phyloP scores from a whole-genome alignment of 768 basidiomycete genomes.

The Udeniomyces megalosporus region DNA sequence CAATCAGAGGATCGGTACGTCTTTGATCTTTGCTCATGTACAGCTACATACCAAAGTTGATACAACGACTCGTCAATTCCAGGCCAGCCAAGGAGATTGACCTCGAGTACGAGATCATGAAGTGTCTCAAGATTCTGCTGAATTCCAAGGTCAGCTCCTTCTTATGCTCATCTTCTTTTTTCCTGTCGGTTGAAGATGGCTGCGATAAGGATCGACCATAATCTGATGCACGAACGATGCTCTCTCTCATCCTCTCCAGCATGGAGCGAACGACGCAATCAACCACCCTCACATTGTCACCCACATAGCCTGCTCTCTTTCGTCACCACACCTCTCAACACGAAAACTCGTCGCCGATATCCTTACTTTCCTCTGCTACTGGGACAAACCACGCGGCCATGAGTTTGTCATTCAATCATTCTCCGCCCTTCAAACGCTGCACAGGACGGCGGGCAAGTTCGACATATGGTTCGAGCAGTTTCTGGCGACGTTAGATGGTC shows the following conservation, averaged over 20 bases:
- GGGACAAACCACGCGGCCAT: conserved; percentile 44
- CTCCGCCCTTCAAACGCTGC: conserved; percentile 30
- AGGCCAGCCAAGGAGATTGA: conserved; percentile 49
- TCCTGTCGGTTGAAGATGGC: too few relatives aligned
- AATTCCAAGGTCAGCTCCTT: conserved; percentile 35
- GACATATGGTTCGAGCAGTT: conserved; percentile 80
- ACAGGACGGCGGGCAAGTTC: conserved; percentile 35
- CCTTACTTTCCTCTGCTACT: conserved; percentile 46
- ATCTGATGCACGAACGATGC: neutral
- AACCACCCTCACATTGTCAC: conserved; percentile 56
- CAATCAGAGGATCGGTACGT: neutral
- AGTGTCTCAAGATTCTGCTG: conserved; percentile 67
- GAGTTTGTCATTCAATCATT: conserved; percentile 58
- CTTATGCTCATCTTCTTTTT: too few relatives aligned
- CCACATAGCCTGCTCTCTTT: conserved; percentile 66
- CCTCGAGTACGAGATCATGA: conserved; percentile 75
- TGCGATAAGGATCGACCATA: too few relatives aligned
- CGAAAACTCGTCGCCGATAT: conserved; percentile 66
- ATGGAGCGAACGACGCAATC: conserved; percentile 54
- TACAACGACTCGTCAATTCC: too few relatives aligned
- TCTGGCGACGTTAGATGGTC: conserved; percentile 55
- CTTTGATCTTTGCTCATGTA: too few relatives aligned
- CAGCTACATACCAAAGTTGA: too few relatives aligned
- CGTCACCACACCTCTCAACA: conserved; percentile 59
- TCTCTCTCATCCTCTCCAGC: conserved; percentile 30